Percentiles rank a stretch among this genome's conserved stretches.
phyloP scores from a whole-genome alignment of 345 rosid genomes.

The Aegle marmelos region DNA sequence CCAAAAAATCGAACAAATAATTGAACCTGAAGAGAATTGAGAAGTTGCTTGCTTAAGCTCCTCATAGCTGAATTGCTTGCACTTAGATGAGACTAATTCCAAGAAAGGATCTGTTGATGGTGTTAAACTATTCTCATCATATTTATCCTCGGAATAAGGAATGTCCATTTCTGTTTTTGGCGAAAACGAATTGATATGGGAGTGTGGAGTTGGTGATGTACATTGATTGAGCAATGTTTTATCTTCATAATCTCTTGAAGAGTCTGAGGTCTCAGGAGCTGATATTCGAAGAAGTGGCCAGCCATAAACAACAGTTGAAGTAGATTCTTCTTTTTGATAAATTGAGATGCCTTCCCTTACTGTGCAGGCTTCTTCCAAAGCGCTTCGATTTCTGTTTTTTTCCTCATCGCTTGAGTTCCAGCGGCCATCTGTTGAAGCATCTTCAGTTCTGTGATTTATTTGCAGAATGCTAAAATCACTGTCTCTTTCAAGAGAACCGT shows the following conservation, averaged over 20 bases:
- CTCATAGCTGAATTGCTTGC: constrained; percentile 38
- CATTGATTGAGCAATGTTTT: background rate
- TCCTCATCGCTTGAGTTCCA: background rate
- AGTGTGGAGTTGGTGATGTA: background rate
- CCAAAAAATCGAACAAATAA: background rate
- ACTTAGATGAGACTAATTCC: constrained; percentile 21
- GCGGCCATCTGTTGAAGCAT: background rate
- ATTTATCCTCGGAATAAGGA: background rate
- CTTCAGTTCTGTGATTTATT: constrained; percentile 1
- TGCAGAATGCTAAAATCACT: background rate
- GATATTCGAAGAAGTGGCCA: constrained; percentile 42
- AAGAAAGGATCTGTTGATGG: constrained; percentile 18
- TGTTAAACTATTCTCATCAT: constrained; percentile 2
- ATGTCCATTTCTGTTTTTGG: background rate
- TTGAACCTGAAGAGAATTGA: constrained; percentile 39
- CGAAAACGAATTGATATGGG: background rate
- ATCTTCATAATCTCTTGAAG: constrained; percentile 20
- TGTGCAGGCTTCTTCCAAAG: background rate
- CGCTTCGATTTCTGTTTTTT: background rate
- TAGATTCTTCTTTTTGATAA: background rate
- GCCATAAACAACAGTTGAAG: constrained; percentile 14
- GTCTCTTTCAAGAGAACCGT: background rate
- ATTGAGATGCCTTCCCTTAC: background rate
- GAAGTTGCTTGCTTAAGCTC: constrained; percentile 44
- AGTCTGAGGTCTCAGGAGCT: constrained; percentile 14